A percentile compares a stretch with the other conserved stretches of the same genome.
phyloP scores from a whole-genome alignment of 2,329 filamentous ascomycete genomes.

The Xylaria sp. region DNA sequence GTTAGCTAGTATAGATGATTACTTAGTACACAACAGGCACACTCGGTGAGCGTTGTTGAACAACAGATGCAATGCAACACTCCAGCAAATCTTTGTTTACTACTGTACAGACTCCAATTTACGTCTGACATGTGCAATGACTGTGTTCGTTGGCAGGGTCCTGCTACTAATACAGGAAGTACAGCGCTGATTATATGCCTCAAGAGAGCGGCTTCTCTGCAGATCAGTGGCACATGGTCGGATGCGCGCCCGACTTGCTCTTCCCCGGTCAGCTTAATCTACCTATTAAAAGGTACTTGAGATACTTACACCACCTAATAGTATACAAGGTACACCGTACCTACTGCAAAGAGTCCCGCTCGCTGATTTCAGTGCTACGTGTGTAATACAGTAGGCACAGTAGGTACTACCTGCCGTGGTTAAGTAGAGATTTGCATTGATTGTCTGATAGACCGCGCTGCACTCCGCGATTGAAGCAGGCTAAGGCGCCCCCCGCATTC shows the following conservation, averaged over 20 bases:
- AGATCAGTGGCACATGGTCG: constrained; percentile 8
- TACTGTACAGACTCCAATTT: too few relatives aligned
- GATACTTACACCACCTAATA: too few relatives aligned
- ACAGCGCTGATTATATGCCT: constrained; percentile 3
- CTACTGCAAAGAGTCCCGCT: neutral
- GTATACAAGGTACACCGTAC: neutral
- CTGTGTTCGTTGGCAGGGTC: constrained; percentile 3
- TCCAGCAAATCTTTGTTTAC: too few relatives aligned
- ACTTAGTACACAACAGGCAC: neutral
- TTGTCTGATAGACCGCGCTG: constrained; percentile 7
- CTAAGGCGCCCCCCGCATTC: constrained; percentile 24
- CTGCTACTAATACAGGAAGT: neutral
- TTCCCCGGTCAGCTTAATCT: neutral
- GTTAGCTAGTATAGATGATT: too few relatives aligned
- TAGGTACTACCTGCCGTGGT: neutral
- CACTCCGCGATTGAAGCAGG: constrained; percentile 8
- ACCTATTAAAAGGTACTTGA: neutral
- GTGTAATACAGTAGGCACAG: neutral
- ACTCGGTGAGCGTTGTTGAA: constrained; percentile 14
- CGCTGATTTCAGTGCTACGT: neutral
- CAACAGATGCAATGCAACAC: constrained; percentile 24
- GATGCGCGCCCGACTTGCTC: constrained; percentile 3
- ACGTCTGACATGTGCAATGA: too few relatives aligned
- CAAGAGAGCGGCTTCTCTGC: constrained; percentile 6
- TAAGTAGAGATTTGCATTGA: neutral